Conservation (phyloP, 73 alveolate genomes). For the Paramecium bursaria region DNA sequence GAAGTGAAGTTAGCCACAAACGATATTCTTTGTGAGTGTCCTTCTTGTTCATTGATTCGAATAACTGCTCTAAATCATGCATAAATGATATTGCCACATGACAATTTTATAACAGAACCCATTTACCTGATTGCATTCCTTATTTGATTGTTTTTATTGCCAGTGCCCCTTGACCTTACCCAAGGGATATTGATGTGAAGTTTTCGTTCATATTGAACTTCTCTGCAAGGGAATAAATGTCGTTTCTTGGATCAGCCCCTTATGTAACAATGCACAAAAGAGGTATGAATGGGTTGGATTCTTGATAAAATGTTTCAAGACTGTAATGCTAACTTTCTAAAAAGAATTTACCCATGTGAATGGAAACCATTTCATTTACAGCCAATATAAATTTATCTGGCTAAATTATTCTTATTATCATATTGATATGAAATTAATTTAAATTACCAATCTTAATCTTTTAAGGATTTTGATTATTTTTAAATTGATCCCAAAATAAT, state of each 20-base stretch:
- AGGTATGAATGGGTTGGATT: slow-evolving; percentile 91
- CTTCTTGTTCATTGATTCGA: slow-evolving; percentile 77
- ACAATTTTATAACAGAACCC: slow-evolving; percentile 97
- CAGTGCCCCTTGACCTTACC: slow-evolving; percentile 91
- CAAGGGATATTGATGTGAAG: slow-evolving; percentile 85
- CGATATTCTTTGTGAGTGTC: slow-evolving; percentile 92
- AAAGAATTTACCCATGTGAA: slow-evolving; percentile 84
- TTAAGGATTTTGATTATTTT: not conserved
- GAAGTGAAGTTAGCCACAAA: slow-evolving; percentile 96
- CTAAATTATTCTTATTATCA: slow-evolving; percentile 86
- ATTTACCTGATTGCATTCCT: slow-evolving; percentile 89
- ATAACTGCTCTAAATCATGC: slow-evolving; percentile 92
- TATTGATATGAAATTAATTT: slow-evolving; percentile 53
- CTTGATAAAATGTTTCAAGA: slow-evolving; percentile 87
- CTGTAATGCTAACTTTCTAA: slow-evolving; percentile 91
- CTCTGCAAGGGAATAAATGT: not conserved
- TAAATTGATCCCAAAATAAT: slow-evolving; percentile 74
- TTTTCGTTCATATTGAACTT: slow-evolving; percentile 78
- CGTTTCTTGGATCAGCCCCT: slow-evolving; percentile 96
- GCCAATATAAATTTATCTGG: slow-evolving; percentile 97
- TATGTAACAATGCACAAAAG: slow-evolving; percentile 94
- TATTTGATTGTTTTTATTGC: slow-evolving; percentile 91
- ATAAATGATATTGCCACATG: slow-evolving; percentile 93
- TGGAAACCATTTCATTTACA: slow-evolving; percentile 84
- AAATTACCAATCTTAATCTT: not conserved